Percentiles rank a stretch among this genome's conserved stretches.
Conservation (phyloP, 331 rosid genomes). For the Quercus lobata region DNA sequence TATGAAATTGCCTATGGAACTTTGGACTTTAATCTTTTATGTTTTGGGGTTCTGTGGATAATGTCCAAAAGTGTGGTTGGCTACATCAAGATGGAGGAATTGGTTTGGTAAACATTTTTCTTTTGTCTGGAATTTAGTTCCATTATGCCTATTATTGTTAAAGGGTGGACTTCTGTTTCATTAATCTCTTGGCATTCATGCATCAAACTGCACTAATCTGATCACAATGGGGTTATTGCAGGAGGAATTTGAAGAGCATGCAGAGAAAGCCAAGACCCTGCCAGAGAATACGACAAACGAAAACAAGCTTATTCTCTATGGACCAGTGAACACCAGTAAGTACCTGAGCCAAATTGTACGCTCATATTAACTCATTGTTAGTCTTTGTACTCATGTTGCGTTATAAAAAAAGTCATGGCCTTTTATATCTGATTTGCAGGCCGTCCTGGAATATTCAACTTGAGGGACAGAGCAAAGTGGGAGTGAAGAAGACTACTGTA, state of each 20-base stretch:
- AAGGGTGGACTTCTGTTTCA: too few species aligned
- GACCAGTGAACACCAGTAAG: conserved; percentile 72
- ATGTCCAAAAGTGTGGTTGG: too few species aligned
- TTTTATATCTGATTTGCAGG: conserved; percentile 42
- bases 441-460: conserved; percentile 83
- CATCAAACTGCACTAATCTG: too few species aligned
- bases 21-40: too few species aligned
- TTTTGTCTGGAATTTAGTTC: too few species aligned
- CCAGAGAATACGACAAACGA: conserved; percentile 61
- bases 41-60: too few species aligned
- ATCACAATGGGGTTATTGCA: conserved; percentile 11
- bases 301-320: conserved; percentile 75
- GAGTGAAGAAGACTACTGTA: conserved; percentile 97
- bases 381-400: not conserved
- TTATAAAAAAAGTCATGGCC: not conserved
- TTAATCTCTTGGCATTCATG: too few species aligned
- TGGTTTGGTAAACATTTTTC: too few species aligned
- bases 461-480: conserved; percentile 90
- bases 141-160: too few species aligned
- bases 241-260: conserved; percentile 91
- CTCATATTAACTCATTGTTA: not conserved
- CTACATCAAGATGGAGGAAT: too few species aligned
- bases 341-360: not conserved
- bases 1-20: too few species aligned
- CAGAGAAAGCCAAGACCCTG: conserved; percentile 78